Percentiles rank a stretch among this genome's conserved stretches.
phyloP scores from a whole-genome alignment of 1,284 basidiomycete species.

The Blastosporella zonata region DNA sequence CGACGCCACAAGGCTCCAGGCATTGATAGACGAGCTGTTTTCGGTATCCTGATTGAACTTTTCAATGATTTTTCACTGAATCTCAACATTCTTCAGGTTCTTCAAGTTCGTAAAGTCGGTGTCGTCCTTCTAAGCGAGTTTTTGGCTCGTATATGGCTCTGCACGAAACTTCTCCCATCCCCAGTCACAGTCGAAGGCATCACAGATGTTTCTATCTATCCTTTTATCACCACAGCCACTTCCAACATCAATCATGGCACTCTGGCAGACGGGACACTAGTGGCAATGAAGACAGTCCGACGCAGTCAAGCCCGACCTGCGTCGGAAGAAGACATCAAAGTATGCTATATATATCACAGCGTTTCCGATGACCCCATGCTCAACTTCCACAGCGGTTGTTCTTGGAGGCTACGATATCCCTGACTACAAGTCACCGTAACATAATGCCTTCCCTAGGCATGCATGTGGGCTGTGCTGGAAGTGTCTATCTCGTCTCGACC shows the following conservation, averaged over 20 bases:
- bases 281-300: slow-evolving; percentile 14
- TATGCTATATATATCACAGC: background rate
- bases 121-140: slow-evolving; percentile 1
- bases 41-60: background rate
- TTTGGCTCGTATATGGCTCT: background rate
- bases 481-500: slow-evolving; percentile 7
- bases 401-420: slow-evolving; percentile 7
- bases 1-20: background rate
- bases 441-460: slow-evolving; percentile 8
- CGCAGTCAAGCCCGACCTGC: slow-evolving; percentile 3
- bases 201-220: background rate
- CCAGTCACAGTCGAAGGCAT: slow-evolving; percentile 3
- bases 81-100: background rate
- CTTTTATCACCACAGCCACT: slow-evolving; percentile 9
- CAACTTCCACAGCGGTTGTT: slow-evolving; percentile 11
- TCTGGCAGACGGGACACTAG: background rate
- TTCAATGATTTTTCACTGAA: background rate
- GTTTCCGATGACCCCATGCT: background rate
- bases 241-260: slow-evolving; percentile 8
- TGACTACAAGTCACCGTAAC: slow-evolving; percentile 1
- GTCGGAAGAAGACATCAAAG: slow-evolving; percentile 3
- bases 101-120: background rate
- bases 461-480: background rate
- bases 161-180: slow-evolving; percentile 5
- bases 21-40: background rate